Percentiles rank a stretch among this genome's conserved stretches.
These are phyloP conservation scores for Sarcomyxa edulis DNA, from an alignment of 768 basidiomycete genomes.

Conservation along the genomic window DNA sequence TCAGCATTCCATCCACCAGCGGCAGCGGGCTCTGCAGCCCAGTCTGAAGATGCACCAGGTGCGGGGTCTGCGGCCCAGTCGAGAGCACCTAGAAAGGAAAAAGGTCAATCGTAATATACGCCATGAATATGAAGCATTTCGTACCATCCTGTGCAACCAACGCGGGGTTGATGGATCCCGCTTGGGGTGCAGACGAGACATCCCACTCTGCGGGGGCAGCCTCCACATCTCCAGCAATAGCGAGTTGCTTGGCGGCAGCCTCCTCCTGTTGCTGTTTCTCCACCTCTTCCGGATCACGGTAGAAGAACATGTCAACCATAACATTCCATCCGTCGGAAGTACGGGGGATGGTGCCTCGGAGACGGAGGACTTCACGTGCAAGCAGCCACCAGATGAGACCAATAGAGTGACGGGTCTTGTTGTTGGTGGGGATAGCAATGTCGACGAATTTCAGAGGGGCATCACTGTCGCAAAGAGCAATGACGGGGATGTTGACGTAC, in stretches of 20 bases:
- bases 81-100: slow-evolving; percentile 47
- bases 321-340: slow-evolving; percentile 93
- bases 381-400: slow-evolving; percentile 98
- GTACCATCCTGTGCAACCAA: slow-evolving; percentile 58
- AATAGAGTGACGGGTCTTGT: slow-evolving; percentile 97
- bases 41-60: slow-evolving; percentile 61
- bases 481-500: slow-evolving; percentile 99
- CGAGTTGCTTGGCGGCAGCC: slow-evolving; percentile 77
- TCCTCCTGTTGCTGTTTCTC: slow-evolving; percentile 97
- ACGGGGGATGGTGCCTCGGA: slow-evolving; percentile 90
- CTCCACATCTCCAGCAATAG: slow-evolving; percentile 47
- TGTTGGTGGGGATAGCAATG: slow-evolving; percentile 98
- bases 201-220: slow-evolving; percentile 67
- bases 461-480: slow-evolving; percentile 98
- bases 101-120: background rate
- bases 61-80: slow-evolving; percentile 79
- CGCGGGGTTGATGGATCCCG: slow-evolving; percentile 73
- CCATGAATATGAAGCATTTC: slow-evolving; percentile 7
- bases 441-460: slow-evolving; percentile 97
- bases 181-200: slow-evolving; percentile 58
- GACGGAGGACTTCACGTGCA: slow-evolving; percentile 93
- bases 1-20: slow-evolving; percentile 43
- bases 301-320: slow-evolving; percentile 99
- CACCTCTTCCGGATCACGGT: slow-evolving; percentile 98
- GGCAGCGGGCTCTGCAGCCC: slow-evolving; percentile 78